These are phyloP conservation scores for Oemleria cerasiformis DNA, from an alignment of 306 rosid genomes.

Conservation along the genomic window DNA sequence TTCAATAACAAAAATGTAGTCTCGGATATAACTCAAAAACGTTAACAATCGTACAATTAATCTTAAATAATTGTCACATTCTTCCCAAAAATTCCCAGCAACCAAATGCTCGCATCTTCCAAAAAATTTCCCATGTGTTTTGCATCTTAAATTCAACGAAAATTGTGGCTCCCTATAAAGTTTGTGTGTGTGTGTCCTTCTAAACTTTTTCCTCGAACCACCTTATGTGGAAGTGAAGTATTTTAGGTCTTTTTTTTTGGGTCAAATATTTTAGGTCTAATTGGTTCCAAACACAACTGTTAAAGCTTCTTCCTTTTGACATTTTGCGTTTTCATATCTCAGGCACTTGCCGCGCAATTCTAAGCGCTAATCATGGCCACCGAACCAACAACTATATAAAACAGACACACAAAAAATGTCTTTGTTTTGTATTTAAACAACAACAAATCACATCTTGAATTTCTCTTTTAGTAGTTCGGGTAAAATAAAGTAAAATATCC, in stretches of 20 bases:
- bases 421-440: no score
- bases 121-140: conserved; percentile 24
- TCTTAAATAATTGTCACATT: background rate
- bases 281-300: conserved; percentile 27
- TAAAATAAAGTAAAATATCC: no score
- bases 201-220: conserved; percentile 13
- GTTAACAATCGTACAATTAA: no score
- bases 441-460: no score
- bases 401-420: background rate
- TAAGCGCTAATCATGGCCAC: conserved; percentile 30
- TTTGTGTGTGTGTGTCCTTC: conserved; percentile 4
- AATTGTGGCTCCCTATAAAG: conserved; percentile 41
- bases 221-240: conserved; percentile 11
- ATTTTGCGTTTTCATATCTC: conserved; percentile 26
- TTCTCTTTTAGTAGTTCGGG: no score
- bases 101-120: conserved; percentile 26
- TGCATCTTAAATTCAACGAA: conserved; percentile 17
- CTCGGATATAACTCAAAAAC: no score
- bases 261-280: background rate
- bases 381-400: background rate
- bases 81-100: conserved; percentile 23
- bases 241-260: no score
- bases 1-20: no score
- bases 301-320: conserved; percentile 35
- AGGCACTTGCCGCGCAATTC: conserved; percentile 14